Conservation (phyloP, 2,329 filamentous ascomycete genomes). For the Aspergillus chevalieri region DNA sequence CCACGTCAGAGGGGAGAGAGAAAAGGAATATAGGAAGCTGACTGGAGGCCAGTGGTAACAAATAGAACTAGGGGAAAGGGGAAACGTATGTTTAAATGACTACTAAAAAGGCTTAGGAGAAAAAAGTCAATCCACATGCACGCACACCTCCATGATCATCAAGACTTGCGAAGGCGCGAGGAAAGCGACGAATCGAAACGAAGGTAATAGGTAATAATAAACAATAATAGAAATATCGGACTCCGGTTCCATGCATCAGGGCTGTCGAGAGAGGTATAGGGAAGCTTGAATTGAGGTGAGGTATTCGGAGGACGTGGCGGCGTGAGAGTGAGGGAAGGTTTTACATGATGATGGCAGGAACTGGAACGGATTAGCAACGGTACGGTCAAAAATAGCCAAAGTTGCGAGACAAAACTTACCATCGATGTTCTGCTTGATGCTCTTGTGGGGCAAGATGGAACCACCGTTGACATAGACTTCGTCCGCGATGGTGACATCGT, state of each 20-base stretch:
- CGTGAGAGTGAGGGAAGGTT: conserved; percentile 15
- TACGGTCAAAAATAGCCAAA: not conserved
- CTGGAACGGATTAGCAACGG: conserved; percentile 18
- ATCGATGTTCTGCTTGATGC: conserved; percentile 97
- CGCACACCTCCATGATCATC: not conserved
- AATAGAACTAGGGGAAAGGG: not conserved
- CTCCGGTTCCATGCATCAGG: conserved; percentile 35
- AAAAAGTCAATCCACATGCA: not conserved
- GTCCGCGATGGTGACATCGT: conserved; percentile 95
- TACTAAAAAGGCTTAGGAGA: conserved; percentile 18
- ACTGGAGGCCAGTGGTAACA: not conserved
- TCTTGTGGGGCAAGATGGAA: conserved; percentile 94
- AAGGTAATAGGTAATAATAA: conserved; percentile 3
- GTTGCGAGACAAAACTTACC: conserved; percentile 40
- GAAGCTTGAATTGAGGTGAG: conserved; percentile 14
- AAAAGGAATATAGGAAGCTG: not conserved
- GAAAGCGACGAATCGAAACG: conserved; percentile 12
- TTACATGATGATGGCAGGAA: conserved; percentile 48
- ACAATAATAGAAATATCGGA: conserved; percentile 16
- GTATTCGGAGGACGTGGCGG: conserved; percentile 21
- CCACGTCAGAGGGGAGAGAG: not conserved
- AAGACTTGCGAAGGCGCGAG: not conserved
- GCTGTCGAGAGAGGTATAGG: conserved; percentile 21
- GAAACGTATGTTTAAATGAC: not conserved
- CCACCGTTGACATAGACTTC: conserved; percentile 98